Evolutionary conservation across 2,329 filamentous ascomycete species (phyloP).

Genomic region (Plenodomus lindquistii): DNA sequence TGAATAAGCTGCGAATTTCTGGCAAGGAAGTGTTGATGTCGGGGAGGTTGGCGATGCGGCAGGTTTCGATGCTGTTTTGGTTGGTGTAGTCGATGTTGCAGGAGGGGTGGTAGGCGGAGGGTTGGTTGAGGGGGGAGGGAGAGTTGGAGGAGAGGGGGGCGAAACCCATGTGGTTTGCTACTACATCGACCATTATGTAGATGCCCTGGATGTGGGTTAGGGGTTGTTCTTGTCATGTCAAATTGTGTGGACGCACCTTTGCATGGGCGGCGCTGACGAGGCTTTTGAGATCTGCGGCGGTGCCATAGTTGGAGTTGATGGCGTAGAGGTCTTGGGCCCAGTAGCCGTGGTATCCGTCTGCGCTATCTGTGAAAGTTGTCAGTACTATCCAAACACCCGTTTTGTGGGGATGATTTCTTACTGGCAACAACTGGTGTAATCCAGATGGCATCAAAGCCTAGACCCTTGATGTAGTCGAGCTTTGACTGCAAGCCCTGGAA

Average conservation of each 20-base stretch:
- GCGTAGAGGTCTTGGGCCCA: slow-evolving; percentile 54
- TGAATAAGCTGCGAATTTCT: slow-evolving; percentile 25
- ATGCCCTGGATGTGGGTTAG: slow-evolving; percentile 31
- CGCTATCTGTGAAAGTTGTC: slow-evolving; percentile 32
- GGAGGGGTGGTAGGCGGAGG: slow-evolving; percentile 28
- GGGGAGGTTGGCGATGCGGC: slow-evolving; percentile 35
- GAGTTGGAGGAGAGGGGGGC: slow-evolving; percentile 31
- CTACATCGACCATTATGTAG: slow-evolving; percentile 58
- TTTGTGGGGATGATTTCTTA: too few relatives aligned
- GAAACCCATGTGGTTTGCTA: slow-evolving; percentile 53
- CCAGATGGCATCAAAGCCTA: slow-evolving; percentile 57
- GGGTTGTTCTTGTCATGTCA: not conserved
- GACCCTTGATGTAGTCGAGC: slow-evolving; percentile 56
- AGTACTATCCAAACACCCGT: too few relatives aligned
- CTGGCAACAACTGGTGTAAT: slow-evolving; percentile 47
- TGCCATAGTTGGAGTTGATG: slow-evolving; percentile 56
- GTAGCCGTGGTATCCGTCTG: slow-evolving; percentile 56
- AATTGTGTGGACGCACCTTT: slow-evolving; percentile 42
- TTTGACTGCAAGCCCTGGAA: slow-evolving; percentile 54
- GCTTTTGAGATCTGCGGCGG: slow-evolving; percentile 51
- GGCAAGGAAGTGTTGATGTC: slow-evolving; percentile 34
- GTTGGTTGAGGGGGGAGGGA: slow-evolving; percentile 32
- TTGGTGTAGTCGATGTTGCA: slow-evolving; percentile 39
- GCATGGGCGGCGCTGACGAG: slow-evolving; percentile 52
- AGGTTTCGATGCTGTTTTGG: slow-evolving; percentile 36